These are phyloP conservation scores for Chlorella sp. DNA, from an alignment of 139 green algal species.

Conservation along the genomic window DNA sequence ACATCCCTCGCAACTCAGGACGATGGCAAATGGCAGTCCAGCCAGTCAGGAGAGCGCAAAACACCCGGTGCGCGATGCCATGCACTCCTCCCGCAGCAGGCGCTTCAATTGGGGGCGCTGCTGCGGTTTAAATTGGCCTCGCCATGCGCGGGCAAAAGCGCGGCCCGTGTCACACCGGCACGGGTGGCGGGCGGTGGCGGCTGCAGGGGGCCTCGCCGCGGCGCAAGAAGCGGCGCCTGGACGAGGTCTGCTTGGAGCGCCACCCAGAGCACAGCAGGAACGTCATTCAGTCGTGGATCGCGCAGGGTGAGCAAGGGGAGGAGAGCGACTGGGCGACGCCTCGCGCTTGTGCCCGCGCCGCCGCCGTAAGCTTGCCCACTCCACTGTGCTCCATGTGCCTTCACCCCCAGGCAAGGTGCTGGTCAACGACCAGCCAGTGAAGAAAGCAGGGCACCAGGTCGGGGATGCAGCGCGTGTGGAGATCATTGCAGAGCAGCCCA, in stretches of 20 bases:
- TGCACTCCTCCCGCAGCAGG: too few relatives aligned
- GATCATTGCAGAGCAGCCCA: conserved; percentile 75
- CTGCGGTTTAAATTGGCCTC: too few relatives aligned
- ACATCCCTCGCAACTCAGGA: too few relatives aligned
- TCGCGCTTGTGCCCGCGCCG: background rate
- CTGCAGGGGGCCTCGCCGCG: background rate
- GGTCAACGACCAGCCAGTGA: conserved; percentile 65
- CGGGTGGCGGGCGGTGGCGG: too few relatives aligned
- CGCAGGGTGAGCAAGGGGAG: conserved; percentile 52
- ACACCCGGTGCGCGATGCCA: too few relatives aligned
- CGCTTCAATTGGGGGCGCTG: too few relatives aligned
- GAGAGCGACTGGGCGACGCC: background rate
- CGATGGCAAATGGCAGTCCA: too few relatives aligned
- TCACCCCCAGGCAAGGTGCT: conserved; percentile 77
- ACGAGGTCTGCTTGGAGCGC: conserved; percentile 81
- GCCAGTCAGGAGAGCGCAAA: too few relatives aligned
- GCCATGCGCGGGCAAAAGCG: too few relatives aligned
- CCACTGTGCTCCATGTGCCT: too few relatives aligned
- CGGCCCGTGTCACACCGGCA: too few relatives aligned
- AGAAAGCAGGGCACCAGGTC: conserved; percentile 81
- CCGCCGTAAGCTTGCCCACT: background rate
- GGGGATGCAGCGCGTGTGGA: conserved; percentile 47
- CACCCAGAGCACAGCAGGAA: conserved; percentile 78
- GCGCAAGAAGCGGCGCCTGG: conserved; percentile 68
- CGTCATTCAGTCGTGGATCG: conserved; percentile 91